Percentiles rank a stretch among this genome's conserved stretches.
Evolutionary conservation across 257 asterid species (phyloP).

Genomic region (Rehmannia glutinosa): DNA sequence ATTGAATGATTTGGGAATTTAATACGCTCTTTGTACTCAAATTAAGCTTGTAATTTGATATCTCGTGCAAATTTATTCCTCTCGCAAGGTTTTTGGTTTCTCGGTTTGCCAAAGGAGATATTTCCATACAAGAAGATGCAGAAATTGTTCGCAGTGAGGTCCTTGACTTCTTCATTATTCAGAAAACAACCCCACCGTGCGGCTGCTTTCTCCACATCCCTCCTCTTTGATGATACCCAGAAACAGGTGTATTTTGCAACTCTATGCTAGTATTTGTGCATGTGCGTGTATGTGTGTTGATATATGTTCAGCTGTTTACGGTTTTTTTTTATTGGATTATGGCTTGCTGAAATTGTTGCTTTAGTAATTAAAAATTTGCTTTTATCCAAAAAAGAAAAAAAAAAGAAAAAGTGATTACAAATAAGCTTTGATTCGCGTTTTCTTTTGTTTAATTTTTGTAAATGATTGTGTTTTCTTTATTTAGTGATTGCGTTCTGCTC

Average conservation of each 20-base stretch:
- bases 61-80: neutral
- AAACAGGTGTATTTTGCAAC: constrained; percentile 48
- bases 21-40: neutral
- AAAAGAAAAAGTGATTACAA: no score
- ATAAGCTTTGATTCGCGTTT: constrained; percentile 1
- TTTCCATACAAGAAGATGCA: constrained; percentile 39
- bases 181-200: constrained; percentile 26
- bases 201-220: constrained; percentile 70
- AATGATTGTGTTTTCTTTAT: neutral
- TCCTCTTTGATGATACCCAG: constrained; percentile 83
- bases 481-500: neutral
- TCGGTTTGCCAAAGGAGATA: neutral
- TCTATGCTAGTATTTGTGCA: neutral
- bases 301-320: neutral
- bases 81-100: constrained; percentile 1
- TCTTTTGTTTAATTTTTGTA: neutral
- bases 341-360: neutral
- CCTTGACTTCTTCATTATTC: constrained; percentile 41
- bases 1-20: neutral
- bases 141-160: constrained; percentile 52
- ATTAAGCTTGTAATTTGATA: neutral
- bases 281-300: neutral
- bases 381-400: no score
- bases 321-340: constrained; percentile 1
- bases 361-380: neutral